Evolutionary conservation across 108 stramenopile species (phyloP).

Genomic region (Nitzschia sp.): DNA sequence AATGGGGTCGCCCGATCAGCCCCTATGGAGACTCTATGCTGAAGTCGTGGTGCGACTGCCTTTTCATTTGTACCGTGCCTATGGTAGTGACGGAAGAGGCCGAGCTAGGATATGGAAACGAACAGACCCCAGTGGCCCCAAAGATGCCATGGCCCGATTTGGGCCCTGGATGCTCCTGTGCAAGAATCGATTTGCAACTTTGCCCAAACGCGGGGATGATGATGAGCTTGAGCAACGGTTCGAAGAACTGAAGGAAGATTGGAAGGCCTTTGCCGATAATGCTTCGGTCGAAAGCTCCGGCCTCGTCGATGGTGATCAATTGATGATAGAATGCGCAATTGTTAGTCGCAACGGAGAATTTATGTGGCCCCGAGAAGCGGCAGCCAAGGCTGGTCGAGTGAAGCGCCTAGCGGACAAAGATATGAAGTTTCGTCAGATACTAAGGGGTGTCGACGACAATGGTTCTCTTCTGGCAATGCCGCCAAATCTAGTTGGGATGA

Average conservation of each 20-base stretch:
- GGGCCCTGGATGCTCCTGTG: constrained; percentile 85
- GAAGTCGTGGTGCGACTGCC: constrained; percentile 74
- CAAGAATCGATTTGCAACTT: constrained; percentile 62
- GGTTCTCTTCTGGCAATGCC: constrained; percentile 48
- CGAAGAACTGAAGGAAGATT: constrained; percentile 57
- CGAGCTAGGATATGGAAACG: constrained; percentile 73
- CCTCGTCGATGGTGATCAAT: constrained; percentile 59
- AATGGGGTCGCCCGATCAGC: constrained; percentile 80
- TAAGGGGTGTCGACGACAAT: constrained; percentile 63
- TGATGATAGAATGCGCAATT: constrained; percentile 80
- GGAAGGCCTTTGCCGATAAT: constrained; percentile 72
- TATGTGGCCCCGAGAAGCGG: constrained; percentile 86
- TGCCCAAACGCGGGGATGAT: constrained; percentile 28
- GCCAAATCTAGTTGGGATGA: constrained; percentile 46
- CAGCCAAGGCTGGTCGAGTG: constrained; percentile 78
- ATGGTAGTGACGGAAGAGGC: constrained; percentile 63
- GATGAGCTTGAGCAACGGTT: constrained; percentile 26
- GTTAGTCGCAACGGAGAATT: constrained; percentile 61
- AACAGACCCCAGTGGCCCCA: constrained; percentile 35
- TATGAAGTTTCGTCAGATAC: constrained; percentile 55
- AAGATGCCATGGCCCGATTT: constrained; percentile 51
- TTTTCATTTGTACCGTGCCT: constrained; percentile 54
- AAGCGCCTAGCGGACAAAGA: constrained; percentile 75
- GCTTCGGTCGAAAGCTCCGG: constrained; percentile 72
- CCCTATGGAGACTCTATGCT: constrained; percentile 78